These are phyloP conservation scores for Aeschynomene evenia DNA, from an alignment of 306 rosid genomes.

Conservation along the genomic window DNA sequence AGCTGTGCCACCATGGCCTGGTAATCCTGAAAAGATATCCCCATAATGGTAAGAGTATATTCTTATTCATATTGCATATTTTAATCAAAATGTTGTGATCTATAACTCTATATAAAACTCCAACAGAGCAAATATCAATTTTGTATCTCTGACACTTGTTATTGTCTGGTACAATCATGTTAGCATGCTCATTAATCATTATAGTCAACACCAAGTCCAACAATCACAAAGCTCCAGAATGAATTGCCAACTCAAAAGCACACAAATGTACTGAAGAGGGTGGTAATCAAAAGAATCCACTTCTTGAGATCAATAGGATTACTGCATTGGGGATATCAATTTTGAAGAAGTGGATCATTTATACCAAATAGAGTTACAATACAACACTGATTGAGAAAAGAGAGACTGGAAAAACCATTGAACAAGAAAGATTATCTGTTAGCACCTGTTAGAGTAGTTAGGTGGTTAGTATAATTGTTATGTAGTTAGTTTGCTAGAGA, in stretches of 20 bases:
- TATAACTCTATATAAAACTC: not conserved
- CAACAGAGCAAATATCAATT: not conserved
- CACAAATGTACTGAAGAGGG: not conserved
- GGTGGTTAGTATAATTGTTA: not conserved
- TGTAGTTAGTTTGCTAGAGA: no score
- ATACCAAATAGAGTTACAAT: not conserved
- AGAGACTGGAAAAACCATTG: not conserved
- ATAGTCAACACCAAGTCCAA: constrained; percentile 6
- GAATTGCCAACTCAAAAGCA: not conserved
- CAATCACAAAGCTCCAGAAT: not conserved
- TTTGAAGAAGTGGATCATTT: not conserved
- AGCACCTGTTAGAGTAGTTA: not conserved
- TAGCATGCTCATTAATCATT: constrained; percentile 6
- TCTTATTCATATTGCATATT: constrained; percentile 26
- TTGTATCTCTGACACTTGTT: constrained; percentile 5
- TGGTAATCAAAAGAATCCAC: not conserved
- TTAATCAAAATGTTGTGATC: constrained; percentile 14
- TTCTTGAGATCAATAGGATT: not conserved
- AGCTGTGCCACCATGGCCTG: constrained; percentile 98
- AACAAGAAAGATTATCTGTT: not conserved
- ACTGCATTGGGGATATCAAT: not conserved
- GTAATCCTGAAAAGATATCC: constrained; percentile 66
- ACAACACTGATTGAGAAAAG: not conserved
- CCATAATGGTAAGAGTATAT: constrained; percentile 15
- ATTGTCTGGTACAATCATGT: constrained; percentile 12